Percentiles rank a stretch among this genome's conserved stretches.
Conservation (phyloP, 106 monocot species). For the Dendrobium huoshanense region DNA sequence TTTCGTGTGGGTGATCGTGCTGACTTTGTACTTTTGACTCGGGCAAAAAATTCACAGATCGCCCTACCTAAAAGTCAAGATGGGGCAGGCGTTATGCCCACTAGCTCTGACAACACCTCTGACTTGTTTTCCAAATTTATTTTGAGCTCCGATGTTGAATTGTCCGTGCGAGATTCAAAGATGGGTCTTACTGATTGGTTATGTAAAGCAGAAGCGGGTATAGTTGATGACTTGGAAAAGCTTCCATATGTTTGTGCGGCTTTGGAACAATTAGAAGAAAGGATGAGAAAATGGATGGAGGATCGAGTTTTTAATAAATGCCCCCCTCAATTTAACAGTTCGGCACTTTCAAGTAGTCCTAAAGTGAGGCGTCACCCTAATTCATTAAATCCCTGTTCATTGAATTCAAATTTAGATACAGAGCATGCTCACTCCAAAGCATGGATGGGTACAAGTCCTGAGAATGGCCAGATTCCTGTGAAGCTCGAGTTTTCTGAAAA, state of each 20-base stretch:
- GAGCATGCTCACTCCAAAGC: slow-evolving; percentile 2
- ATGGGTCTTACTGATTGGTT: slow-evolving; percentile 64
- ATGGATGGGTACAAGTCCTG: background rate
- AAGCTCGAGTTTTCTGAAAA: background rate
- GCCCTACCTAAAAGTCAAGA: slow-evolving; percentile 36
- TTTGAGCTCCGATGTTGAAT: slow-evolving; percentile 77
- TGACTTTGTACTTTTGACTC: slow-evolving; percentile 63
- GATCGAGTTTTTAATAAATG: slow-evolving; percentile 22
- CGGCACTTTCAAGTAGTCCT: slow-evolving; percentile 3
- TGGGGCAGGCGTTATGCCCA: slow-evolving; percentile 4
- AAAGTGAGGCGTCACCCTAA: slow-evolving; percentile 4
- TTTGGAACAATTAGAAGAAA: slow-evolving; percentile 75
- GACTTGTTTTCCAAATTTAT: slow-evolving; percentile 78
- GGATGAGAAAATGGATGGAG: slow-evolving; percentile 66
- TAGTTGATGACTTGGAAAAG: slow-evolving; percentile 89
- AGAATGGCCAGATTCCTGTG: slow-evolving; percentile 11
- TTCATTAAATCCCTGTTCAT: slow-evolving; percentile 8
- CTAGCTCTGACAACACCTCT: slow-evolving; percentile 10
- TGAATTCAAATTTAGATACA: slow-evolving; percentile 3
- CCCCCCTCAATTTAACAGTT: slow-evolving; percentile 24
- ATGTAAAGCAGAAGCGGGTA: slow-evolving; percentile 53
- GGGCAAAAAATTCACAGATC: slow-evolving; percentile 65
- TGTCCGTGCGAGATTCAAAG: slow-evolving; percentile 75
- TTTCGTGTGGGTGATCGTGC: slow-evolving; percentile 69
- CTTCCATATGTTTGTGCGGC: slow-evolving; percentile 91